Conservation (phyloP, 73 alveolate species). For the Tetrahymena thermophila region DNA sequence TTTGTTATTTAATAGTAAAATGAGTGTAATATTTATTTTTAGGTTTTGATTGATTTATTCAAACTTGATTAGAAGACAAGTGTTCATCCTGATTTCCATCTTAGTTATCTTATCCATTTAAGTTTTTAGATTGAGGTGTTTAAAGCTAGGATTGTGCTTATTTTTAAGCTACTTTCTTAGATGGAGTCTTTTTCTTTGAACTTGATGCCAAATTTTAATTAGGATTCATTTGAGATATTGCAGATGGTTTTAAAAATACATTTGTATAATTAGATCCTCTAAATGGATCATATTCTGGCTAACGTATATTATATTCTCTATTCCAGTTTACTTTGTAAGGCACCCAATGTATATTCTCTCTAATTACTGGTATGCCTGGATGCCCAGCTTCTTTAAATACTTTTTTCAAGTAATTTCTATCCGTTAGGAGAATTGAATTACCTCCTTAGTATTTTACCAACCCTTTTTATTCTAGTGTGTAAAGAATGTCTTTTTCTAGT, state of each 20-base stretch:
- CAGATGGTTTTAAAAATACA: background rate
- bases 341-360: slow-evolving; percentile 89
- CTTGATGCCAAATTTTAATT: background rate
- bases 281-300: background rate
- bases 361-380: slow-evolving; percentile 86
- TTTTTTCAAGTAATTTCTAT: slow-evolving; percentile 67
- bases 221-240: background rate
- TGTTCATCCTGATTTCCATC: background rate
- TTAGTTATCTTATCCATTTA: background rate
- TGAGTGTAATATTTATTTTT: background rate
- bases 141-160: background rate
- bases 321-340: slow-evolving; percentile 54
- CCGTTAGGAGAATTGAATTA: slow-evolving; percentile 68
- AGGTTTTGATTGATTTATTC: background rate
- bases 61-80: background rate
- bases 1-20: no score
- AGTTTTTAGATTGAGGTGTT: background rate
- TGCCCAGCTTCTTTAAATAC: slow-evolving; percentile 82
- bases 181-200: background rate
- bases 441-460: slow-evolving; percentile 84
- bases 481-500: slow-evolving; percentile 65
- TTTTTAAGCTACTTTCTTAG: background rate
- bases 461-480: slow-evolving; percentile 79
- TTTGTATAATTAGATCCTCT: background rate
- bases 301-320: background rate